phyloP scores from a whole-genome alignment of 169 alveolate genomes.

The Eimeria falciformis region DNA sequence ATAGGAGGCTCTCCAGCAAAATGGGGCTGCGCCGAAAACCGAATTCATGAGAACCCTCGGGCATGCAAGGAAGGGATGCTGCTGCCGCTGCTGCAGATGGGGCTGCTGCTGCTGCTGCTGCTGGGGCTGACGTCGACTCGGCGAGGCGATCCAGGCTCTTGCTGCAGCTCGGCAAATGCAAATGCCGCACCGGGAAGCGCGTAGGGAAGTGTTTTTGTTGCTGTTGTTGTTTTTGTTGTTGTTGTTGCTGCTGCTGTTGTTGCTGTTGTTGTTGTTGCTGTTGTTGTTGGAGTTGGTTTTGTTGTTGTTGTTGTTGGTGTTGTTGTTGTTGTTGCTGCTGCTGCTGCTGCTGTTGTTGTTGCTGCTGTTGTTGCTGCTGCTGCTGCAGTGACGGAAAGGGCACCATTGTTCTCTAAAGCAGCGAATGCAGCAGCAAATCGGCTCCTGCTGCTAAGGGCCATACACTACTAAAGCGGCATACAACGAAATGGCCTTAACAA shows the following conservation, averaged over 20 bases:
- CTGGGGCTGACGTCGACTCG: neutral
- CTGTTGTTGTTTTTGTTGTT: neutral
- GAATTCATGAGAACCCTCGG: neutral
- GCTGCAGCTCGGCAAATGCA: neutral
- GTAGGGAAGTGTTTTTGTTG: neutral
- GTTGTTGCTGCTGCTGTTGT: neutral
- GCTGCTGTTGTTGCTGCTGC: neutral
- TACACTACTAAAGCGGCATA: neutral
- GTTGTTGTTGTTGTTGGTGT: neutral
- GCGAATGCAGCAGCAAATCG: neutral
- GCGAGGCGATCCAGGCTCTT: neutral
- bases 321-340: neutral
- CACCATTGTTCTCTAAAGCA: neutral
- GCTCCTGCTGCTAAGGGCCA: neutral
- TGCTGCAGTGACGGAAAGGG: neutral
- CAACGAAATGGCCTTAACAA: neutral
- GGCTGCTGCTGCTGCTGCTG: slow-evolving; percentile 19
- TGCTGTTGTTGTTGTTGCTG: neutral
- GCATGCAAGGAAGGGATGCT: neutral
- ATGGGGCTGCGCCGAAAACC: no score
- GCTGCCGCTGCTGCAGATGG: slow-evolving; percentile 5
- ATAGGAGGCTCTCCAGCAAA: no score
- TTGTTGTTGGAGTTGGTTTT: neutral
- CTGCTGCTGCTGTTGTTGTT: neutral
- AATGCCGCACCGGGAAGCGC: neutral